Base-by-base conservation (phyloP, 2,329 filamentous ascomycete species). In the Pyrenochaeta sp. region DNA sequence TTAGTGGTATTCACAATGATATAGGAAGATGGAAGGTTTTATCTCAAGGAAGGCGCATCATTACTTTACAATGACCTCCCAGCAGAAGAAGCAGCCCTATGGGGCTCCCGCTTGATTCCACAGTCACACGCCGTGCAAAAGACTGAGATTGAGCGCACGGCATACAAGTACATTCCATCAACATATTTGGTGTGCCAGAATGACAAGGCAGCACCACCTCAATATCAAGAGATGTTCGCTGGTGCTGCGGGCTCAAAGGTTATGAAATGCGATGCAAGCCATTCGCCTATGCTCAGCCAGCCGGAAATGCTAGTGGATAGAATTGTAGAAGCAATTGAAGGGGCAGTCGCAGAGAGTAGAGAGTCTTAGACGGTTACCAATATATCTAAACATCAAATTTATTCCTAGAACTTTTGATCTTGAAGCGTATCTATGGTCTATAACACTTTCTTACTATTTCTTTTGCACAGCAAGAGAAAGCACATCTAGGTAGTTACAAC, bases 181-280 rank as follows among this genome's bases (percentile, higher is more conserved):
- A 77, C 75, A 5, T 80, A 77, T 53, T 55, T 81, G 6, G 43
- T 76, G 17, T 79, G 77, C 56, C 68, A 74, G 52, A 51, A 69
- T 10, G 78, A 79, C 45, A 60, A 64, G 17, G 76, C 76, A 6
- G 73, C 78, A 42, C 70, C 69, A n/a, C 18, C 73, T 15, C 43
- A 40, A 9, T 66, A 52, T 10, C 77, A 81, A 60, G 66, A 75
- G 56, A 62, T 56, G 10, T 54, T 54, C 41, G 51, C 51, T 1
- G 18, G 15, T 4, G 35, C 12, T 15, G 45, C 41, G 6, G 45
- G 45, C 10, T 18, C 51, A 7, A 45, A 18, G 11, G 40, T 54
- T 15, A 12, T 15, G 7, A 37, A 21, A 18, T 45, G 32, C 30
- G 15, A 37, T 23, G 7, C 45, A n/a, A 32, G 51, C 7, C 45